Conservation (phyloP, 768 basidiomycete species). For the Mycena galericulata region DNA sequence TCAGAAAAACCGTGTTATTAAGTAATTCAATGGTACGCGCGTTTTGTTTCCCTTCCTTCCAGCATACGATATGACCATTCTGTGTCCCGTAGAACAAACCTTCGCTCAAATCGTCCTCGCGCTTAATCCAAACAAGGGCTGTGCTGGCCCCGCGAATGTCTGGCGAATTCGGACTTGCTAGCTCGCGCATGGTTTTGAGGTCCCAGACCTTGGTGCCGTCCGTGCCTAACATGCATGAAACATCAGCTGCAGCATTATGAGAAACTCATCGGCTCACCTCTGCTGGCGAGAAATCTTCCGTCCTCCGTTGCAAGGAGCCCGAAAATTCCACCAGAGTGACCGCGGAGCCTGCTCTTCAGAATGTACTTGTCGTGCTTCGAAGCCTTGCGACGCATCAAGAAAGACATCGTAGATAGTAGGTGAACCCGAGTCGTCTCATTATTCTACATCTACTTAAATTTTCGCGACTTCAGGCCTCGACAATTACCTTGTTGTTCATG, state of each 20-base stretch:
- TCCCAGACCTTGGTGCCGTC: slow-evolving; percentile 32
- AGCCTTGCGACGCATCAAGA: slow-evolving; percentile 1
- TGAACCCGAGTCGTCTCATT: slow-evolving; percentile 4
- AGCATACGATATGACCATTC: slow-evolving; percentile 31
- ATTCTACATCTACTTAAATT: slow-evolving; percentile 16
- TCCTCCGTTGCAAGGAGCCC: slow-evolving; percentile 15
- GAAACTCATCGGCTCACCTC: slow-evolving; percentile 19
- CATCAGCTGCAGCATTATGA: not conserved
- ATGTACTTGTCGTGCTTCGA: slow-evolving; percentile 8
- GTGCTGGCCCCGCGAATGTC: slow-evolving; percentile 28
- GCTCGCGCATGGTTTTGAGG: slow-evolving; percentile 12
- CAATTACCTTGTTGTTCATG: slow-evolving; percentile 7
- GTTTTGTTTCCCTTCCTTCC: slow-evolving; percentile 22
- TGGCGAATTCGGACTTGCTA: slow-evolving; percentile 10
- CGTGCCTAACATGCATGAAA: slow-evolving; percentile 10
- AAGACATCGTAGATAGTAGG: slow-evolving; percentile 16
- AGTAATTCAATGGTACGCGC: slow-evolving; percentile 1
- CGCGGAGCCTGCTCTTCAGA: slow-evolving; percentile 20
- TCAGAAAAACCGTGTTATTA: slow-evolving; percentile 2
- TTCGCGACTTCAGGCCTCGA: not conserved
- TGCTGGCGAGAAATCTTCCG: slow-evolving; percentile 26
- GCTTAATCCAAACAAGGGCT: slow-evolving; percentile 30
- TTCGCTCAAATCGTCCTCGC: too few relatives aligned
- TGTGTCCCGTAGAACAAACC: slow-evolving; percentile 32
- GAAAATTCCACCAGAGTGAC: slow-evolving; percentile 25